phyloP scores from a whole-genome alignment of 495 filamentous ascomycete genomes.

The Annulohypoxylon nitens region DNA sequence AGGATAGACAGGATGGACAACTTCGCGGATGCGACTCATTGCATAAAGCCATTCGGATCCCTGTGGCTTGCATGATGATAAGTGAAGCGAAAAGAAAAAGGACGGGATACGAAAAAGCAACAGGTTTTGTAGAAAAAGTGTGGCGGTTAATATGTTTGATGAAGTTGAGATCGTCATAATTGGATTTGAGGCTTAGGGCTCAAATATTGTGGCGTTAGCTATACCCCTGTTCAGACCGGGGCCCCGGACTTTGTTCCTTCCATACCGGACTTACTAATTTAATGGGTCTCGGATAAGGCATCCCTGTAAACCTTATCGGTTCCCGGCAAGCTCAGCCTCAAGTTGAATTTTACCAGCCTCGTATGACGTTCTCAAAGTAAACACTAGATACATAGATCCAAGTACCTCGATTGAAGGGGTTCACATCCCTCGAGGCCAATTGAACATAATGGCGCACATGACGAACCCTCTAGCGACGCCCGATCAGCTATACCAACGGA shows the following conservation, averaged over 20 bases:
- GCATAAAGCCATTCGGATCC: slow-evolving; percentile 20
- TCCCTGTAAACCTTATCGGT: slow-evolving; percentile 26
- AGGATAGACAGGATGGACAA: slow-evolving; percentile 18
- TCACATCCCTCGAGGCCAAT: neutral
- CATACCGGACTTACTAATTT: slow-evolving; percentile 19
- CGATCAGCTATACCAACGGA: slow-evolving; percentile 73
- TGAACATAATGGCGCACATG: slow-evolving; percentile 66
- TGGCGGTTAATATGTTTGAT: slow-evolving; percentile 14
- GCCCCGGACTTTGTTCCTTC: slow-evolving; percentile 20
- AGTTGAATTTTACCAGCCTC: slow-evolving; percentile 40
- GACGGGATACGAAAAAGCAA: slow-evolving; percentile 27
- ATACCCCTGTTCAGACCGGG: slow-evolving; percentile 2
- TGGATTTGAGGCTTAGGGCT: slow-evolving; percentile 23
- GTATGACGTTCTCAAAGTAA: slow-evolving; percentile 33
- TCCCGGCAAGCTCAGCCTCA: slow-evolving; percentile 37
- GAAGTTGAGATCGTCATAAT: slow-evolving; percentile 31
- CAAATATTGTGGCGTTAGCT: slow-evolving; percentile 37
- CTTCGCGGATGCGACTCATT: slow-evolving; percentile 32
- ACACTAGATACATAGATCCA: neutral
- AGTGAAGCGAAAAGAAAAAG: slow-evolving; percentile 16
- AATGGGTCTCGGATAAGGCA: slow-evolving; percentile 25
- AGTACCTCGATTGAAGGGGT: neutral
- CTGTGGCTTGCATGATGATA: slow-evolving; percentile 19
- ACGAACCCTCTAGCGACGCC: slow-evolving; percentile 89
- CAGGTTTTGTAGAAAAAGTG: slow-evolving; percentile 11